Base-by-base conservation (phyloP, 345 rosid species). In the Lepidium africanum region DNA sequence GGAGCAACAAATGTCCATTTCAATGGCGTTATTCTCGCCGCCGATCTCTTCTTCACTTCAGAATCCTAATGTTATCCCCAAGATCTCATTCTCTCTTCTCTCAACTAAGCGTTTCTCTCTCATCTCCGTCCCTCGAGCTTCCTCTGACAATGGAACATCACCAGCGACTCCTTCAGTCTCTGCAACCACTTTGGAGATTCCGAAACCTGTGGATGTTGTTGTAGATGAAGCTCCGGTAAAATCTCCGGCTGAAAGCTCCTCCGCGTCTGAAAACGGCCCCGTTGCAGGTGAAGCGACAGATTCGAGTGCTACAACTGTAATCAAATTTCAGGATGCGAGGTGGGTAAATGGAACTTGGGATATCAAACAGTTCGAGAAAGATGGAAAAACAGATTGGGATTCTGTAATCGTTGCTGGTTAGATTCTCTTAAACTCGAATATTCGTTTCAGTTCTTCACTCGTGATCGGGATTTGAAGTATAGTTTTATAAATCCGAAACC, bases 281-380 rank as follows among this genome's bases (percentile, higher is more conserved):
- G 67, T 33, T 5, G 32, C 25, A 13, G 69, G 70, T 13, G 74
- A 32, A 15, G 83, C 69, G 25, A 6, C n/a, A 16, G 71, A 40
- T 10, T n/a, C 16, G 51, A 13, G 50, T 9, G 80, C 71, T 58
- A 47, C 66, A 53, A 74, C 71, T 50, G 60, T 39, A 0, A 70
- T 58, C 50, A 82, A 80, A 57, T 89, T 84, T 61, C 72, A 75
- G 58, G 83, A 94, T 50, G 75, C 87, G 39, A 87, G 54, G 59
- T 94, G 99, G 99, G 70, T 89, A 50, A 80, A 74, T 50, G 97
- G 99, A 33, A 94, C 93, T 49, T 94, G 99, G 99, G 93, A 94
- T 69, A 84, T 94, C 80, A 84, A 82, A 63, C 84, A 84, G 82
- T 94, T 94, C 65, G 77, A 71, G 70, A 91, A 86, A 75, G 79